These are phyloP conservation scores for Podospora sp. DNA, from an alignment of 495 filamentous ascomycete species.

Conservation along the genomic window DNA sequence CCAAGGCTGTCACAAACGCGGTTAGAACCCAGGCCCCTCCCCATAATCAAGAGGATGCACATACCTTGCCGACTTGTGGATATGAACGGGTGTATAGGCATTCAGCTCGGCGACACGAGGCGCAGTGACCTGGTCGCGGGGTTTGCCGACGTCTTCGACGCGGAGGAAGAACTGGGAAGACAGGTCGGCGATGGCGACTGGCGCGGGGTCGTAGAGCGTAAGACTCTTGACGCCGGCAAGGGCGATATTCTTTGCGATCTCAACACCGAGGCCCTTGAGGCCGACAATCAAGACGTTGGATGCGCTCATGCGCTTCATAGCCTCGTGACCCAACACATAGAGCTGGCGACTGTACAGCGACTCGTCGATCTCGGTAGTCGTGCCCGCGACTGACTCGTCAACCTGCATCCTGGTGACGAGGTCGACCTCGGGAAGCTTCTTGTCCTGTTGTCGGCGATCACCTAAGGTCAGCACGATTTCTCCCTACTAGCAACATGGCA, in stretches of 20 bases:
- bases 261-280: conserved; percentile 90
- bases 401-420: conserved; percentile 82
- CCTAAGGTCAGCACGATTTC: neutral
- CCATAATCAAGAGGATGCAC: neutral
- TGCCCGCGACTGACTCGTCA: conserved; percentile 60
- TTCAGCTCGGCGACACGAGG: conserved; percentile 93
- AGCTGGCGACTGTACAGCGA: conserved; percentile 97
- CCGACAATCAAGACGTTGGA: conserved; percentile 94
- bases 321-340: conserved; percentile 97
- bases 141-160: conserved; percentile 85
- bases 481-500: neutral
- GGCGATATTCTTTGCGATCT: conserved; percentile 99
- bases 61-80: conserved; percentile 62
- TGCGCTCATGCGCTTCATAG: conserved; percentile 98
- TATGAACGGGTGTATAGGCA: conserved; percentile 85
- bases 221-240: conserved; percentile 87
- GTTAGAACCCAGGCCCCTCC: conserved; percentile 27
- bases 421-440: conserved; percentile 54
- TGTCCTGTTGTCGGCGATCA: conserved; percentile 33
- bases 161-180: conserved; percentile 97
- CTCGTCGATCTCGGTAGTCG: conserved; percentile 81
- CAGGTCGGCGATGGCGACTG: conserved; percentile 79
- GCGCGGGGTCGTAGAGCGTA: conserved; percentile 83
- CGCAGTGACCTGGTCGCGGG: conserved; percentile 80
- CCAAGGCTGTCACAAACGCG: conserved; percentile 50